phyloP scores from a whole-genome alignment of 2,329 filamentous ascomycete species.

The Colletotrichum sp. region DNA sequence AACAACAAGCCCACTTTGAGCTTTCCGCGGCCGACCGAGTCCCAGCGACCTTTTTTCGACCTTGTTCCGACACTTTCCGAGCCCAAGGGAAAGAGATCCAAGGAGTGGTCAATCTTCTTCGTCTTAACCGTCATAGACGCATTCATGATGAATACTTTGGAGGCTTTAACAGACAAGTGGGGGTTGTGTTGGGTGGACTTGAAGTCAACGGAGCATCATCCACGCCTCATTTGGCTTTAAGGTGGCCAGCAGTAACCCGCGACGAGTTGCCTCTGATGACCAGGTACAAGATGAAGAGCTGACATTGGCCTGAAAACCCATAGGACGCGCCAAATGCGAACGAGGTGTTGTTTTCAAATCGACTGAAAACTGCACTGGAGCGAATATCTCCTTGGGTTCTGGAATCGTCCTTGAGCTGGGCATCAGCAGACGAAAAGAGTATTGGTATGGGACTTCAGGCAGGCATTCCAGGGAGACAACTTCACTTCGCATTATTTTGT shows the following conservation, averaged over 20 bases:
- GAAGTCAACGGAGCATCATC: rapidly evolving
- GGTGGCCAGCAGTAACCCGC: rapidly evolving
- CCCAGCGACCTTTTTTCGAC: neutral
- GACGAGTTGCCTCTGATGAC: neutral
- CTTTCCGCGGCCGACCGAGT: neutral
- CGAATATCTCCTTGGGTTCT: neutral
- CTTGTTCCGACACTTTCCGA: neutral
- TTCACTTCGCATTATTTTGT: neutral
- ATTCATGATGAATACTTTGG: neutral
- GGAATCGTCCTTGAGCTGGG: neutral
- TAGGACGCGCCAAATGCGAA: neutral
- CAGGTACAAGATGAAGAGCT: rapidly evolving
- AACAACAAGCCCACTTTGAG: neutral
- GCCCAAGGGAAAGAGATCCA: neutral
- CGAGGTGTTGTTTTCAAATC: neutral
- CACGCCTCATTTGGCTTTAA: neutral
- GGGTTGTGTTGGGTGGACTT: rapidly evolving
- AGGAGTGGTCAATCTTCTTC: neutral
- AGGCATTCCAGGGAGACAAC: neutral
- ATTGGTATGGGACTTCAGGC: neutral
- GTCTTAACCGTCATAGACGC: neutral
- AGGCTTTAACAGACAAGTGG: rapidly evolving
- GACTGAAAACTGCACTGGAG: neutral
- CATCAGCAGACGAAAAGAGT: neutral
- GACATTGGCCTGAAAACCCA: neutral